Conservation (phyloP, 352 stramenopile species). For the Phytophthora pini region DNA sequence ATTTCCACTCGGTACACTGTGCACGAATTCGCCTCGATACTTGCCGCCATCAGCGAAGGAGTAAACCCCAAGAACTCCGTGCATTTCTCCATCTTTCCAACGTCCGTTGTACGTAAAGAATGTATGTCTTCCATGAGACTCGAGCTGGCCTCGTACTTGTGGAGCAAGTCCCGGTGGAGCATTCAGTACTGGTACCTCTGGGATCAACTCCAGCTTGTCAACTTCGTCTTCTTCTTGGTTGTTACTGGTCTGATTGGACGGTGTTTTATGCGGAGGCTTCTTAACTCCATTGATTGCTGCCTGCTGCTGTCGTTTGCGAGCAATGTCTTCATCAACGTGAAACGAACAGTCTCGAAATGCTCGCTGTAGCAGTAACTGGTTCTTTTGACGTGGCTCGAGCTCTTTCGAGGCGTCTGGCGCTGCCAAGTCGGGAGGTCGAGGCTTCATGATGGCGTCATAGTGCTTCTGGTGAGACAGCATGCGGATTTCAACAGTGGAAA, state of each 20-base stretch:
- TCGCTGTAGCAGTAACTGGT: constrained; percentile 61
- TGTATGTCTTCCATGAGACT: constrained; percentile 68
- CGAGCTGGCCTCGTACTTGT: constrained; percentile 61
- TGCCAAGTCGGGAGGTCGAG: constrained; percentile 11
- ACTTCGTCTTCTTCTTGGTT: constrained; percentile 56
- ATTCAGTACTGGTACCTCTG: constrained; percentile 34
- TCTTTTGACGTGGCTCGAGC: constrained; percentile 57
- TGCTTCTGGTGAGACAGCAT: constrained; percentile 63
- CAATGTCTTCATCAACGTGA: constrained; percentile 43
- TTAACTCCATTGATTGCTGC: constrained; percentile 23
- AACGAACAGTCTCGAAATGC: constrained; percentile 81
- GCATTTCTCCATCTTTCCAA: constrained; percentile 78
- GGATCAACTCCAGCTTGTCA: constrained; percentile 61
- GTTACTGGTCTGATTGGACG: constrained; percentile 28
- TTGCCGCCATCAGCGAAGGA: constrained; percentile 75
- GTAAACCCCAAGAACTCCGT: constrained; percentile 66
- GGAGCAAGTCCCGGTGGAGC: constrained; percentile 65
- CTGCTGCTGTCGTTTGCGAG: constrained; percentile 19
- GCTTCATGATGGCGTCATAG: constrained; percentile 53
- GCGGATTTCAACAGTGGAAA: constrained; percentile 68
- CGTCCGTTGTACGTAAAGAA: constrained; percentile 76
- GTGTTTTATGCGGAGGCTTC: constrained; percentile 23
- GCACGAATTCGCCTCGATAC: constrained; percentile 63
- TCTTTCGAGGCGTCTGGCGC: constrained; percentile 7
- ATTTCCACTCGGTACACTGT: constrained; percentile 47